Conservation (phyloP, 495 filamentous ascomycete genomes). For the Hypoxylon fuscum region DNA sequence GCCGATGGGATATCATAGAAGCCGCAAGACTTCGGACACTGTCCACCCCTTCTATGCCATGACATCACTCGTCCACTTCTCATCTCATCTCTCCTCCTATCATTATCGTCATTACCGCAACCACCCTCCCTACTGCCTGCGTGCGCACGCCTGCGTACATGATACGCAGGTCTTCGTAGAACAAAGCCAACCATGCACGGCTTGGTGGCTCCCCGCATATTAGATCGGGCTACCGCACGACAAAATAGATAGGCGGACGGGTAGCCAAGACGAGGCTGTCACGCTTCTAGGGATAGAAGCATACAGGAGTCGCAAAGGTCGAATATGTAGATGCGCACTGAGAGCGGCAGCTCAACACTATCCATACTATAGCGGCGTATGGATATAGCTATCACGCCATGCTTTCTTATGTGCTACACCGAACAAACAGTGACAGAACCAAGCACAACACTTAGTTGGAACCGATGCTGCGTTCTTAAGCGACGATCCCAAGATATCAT, state of each 20-base stretch:
- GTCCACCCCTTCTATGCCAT: not conserved
- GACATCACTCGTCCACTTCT: constrained; percentile 13
- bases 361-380: not conserved
- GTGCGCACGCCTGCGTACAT: not conserved
- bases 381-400: not conserved
- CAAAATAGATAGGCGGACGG: not conserved
- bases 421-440: not conserved
- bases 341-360: not conserved
- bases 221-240: not conserved
- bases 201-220: not conserved
- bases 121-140: not conserved
- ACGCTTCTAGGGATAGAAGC: constrained; percentile 1
- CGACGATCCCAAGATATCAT: constrained; percentile 2
- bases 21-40: not conserved
- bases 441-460: not conserved
- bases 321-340: not conserved
- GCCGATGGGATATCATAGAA: constrained; percentile 32
- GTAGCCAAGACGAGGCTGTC: not conserved
- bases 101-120: constrained; percentile 28
- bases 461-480: not conserved
- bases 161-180: not conserved
- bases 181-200: not conserved
- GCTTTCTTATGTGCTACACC: not conserved
- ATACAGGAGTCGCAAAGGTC: not conserved
- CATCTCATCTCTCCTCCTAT: constrained; percentile 19